phyloP scores from a whole-genome alignment of 495 filamentous ascomycete species.

The Aspergillus homomorphus region DNA sequence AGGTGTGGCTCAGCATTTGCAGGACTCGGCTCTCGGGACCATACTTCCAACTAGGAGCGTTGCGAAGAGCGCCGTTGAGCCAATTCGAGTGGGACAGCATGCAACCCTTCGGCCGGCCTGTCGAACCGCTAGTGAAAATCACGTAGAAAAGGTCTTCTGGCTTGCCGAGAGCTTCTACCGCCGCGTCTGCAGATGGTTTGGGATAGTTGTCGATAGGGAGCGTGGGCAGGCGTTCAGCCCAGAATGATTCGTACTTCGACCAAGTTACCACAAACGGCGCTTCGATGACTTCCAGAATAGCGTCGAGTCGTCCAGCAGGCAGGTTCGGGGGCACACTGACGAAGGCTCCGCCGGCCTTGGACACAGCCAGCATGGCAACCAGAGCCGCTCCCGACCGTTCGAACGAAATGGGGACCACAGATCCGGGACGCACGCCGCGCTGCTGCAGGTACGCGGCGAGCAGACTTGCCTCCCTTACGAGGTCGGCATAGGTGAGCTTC shows the following conservation, averaged over 20 bases:
- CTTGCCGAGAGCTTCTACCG: constrained; percentile 12
- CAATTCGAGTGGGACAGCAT: not conserved
- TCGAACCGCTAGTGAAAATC: constrained; percentile 47
- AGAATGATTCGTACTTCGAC: not conserved
- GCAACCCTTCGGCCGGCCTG: constrained; percentile 43
- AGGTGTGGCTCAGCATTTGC: not conserved
- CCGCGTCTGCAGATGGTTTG: constrained; percentile 26
- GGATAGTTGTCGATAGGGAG: not conserved
- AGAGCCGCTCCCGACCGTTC: constrained; percentile 52
- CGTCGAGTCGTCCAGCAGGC: constrained; percentile 48
- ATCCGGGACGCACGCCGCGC: not conserved
- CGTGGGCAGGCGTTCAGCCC: not conserved
- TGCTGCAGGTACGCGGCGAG: not conserved
- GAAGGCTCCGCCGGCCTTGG: constrained; percentile 56
- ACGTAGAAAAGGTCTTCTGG: constrained; percentile 34
- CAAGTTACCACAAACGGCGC: not conserved
- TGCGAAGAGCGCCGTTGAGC: not conserved
- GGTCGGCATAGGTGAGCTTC: not conserved
- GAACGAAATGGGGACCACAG: constrained; percentile 36
- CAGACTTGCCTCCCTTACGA: not conserved
- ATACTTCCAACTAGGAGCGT: not conserved
- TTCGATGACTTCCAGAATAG: constrained; percentile 31
- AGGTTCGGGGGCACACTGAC: constrained; percentile 53
- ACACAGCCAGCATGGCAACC: constrained; percentile 49
- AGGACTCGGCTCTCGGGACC: not conserved